Evolutionary conservation across 73 alveolate genomes (phyloP), one percentile per base, ranked within the genome.

Genomic region (Blepharisma japonicum): DNA sequence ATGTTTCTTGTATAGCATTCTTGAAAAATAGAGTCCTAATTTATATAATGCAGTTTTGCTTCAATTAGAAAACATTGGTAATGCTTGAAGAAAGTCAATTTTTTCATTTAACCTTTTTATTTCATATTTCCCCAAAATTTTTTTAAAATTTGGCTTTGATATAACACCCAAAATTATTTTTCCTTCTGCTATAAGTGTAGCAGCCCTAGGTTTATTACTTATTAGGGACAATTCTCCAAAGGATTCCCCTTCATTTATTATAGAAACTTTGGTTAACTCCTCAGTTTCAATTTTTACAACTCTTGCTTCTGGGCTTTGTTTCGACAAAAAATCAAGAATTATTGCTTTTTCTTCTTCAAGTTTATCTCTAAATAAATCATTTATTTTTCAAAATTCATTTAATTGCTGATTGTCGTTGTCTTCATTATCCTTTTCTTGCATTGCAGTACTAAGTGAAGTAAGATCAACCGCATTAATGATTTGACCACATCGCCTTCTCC

Each of bases 201-300:
- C 67, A 20, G 23, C 23, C n/a, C 67, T 11, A 53, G 67, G 67
- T 4, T 53, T 53, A 20, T 53, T 53, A 53, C 23, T 53, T 53
- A 53, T 14, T 4, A 53, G 4, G 4, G 67, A 53, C n/a, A 53
- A 14, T 53, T 53, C 67, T 53, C 67, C 67, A 53, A 53, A 11
- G 23, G 23, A 53, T 14, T 53, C 67, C 4, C 23, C 67, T 51
- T 68, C 71, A 27, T 32, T 32, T n/a, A 71, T 7, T 1, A 54
- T 49, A 54, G 81, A 48, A n/a, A 71, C 81, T 46, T 71, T 14
- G 18, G 14, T 61, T 39, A 61, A 20, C 5, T 61, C 50, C 14
- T 61, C 74, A 61, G 23, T 61, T 61, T 61, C 74, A 1, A 61
- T 61, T 61, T 61, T 39, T 18, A 61, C 18, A 61, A 20, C 14